Base-by-base conservation (phyloP, 1,284 basidiomycete genomes). In the Boletus calvinii region DNA sequence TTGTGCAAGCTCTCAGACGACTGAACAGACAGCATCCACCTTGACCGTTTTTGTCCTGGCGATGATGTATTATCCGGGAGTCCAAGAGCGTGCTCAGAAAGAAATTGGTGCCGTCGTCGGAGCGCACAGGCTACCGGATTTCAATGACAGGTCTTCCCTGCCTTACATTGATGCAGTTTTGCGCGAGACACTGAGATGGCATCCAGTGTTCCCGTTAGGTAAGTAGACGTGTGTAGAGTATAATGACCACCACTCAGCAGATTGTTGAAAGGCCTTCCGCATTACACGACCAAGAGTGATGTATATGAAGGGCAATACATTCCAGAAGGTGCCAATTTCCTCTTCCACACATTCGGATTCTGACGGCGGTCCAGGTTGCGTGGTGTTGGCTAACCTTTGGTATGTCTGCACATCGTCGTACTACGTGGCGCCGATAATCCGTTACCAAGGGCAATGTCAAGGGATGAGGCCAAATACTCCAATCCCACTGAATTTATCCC, bases 31-130 rank as follows among this genome's bases (percentile, higher is more conserved):
- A n/a, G 63, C 68, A 24, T 66, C 65, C 12, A 67, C 68, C 9
- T 50, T 69, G 51, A 12, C 44, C 13, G 52, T 71, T 20, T 75
- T 75, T 40, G 50, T 74, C 30, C 55, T 76, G 24, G 72, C 70
- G 12, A 74, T 75, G 74, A 64, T 70, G 34, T 55, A 56, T 20
- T 62, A 72, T 46, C 75, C 75, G 1, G 62, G 73, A n/a, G 65
- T 66, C 6, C 74, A 74, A 50, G 57, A 60, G 30, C 65, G 62
- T 29, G 74, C 72, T 3, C 77, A 76, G 46, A 64, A 61, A 42
- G 77, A 79, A 53, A 64, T 80, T 4, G 75, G 78, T 39, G 48
- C 59, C 1, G 65, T 74, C 10, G 41, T 76, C 22, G 76, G 75
- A 24, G 49, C 48, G 2, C 60, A 68, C 4, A 64, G 74, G 20